Evolutionary conservation across 257 asterid genomes (phyloP), one percentile per base, ranked within the genome.

Genomic region (Craterostigma plantagineum): DNA sequence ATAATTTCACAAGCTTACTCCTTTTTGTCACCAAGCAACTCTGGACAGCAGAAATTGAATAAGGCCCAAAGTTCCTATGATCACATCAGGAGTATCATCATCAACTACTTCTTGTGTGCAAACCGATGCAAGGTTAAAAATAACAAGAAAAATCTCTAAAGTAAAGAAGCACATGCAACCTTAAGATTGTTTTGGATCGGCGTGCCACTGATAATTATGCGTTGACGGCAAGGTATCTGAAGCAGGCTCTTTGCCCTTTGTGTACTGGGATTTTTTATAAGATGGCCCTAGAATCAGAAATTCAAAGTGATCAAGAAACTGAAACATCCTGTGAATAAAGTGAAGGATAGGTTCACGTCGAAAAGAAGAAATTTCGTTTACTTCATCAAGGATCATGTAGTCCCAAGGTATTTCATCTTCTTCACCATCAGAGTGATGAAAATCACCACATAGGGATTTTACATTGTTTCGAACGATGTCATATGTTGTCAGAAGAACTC

Each of bases 211-310:
- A 86, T 86, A 36, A 86, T 81, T 64, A 86, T 60, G 42, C 92
- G 93, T 57, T 61, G 97, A 53, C 52, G 68, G 52, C 92, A 81
- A 34, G 97, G 93, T 53, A 86, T 71, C 63, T 76, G 80, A 54
- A 78, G 94, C 70, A 86, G 72, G 69, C 93, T 78, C 72, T 86
- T 78, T 13, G 97, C 95, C 64, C 97, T 81, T 63, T 86, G 95
- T 18, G 97, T 86, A 53, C 80, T 79, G 23, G 95, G 97, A 66
- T 86, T 86, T 73, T 86, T 86, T 65, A 86, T 86, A 54, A 86
- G 84, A 67, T 86, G 97, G 14, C 97, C 97, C 97, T 86, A 53
- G 46, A 58, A 47, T 4, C 56, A 56, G 41, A 44, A 43, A 7
- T 45, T n/a, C 35, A 27, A 10, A 43, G 44, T 36, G 38, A 42